These are phyloP conservation scores for Leccinum incarnatum DNA, from an alignment of 768 basidiomycete species.

Conservation along the genomic window DNA sequence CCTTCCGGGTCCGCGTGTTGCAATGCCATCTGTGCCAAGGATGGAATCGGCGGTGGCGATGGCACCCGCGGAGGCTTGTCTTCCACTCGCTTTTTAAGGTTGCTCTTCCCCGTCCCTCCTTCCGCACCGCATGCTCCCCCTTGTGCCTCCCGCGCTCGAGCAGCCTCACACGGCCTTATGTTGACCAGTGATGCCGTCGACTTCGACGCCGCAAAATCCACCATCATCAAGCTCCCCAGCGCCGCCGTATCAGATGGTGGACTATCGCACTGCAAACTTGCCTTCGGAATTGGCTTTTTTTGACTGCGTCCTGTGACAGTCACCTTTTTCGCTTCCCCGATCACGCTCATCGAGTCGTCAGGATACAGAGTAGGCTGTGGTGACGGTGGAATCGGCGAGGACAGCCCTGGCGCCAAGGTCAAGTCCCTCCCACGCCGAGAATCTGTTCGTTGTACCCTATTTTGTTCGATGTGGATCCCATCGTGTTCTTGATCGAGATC, in stretches of 20 bases:
- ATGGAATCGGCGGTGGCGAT: conserved; percentile 71
- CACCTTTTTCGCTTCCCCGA: conserved; percentile 37
- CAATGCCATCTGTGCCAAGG: conserved; percentile 71
- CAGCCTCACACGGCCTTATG: conserved; percentile 26
- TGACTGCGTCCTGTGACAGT: conserved; percentile 26
- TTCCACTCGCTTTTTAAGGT: conserved; percentile 36
- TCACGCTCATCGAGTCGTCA: conserved; percentile 68
- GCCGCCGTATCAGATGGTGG: conserved; percentile 41
- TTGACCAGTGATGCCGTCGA: conserved; percentile 34
- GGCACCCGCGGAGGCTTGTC: conserved; percentile 79
- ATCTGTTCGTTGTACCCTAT: conserved; percentile 37
- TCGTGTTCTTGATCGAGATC: conserved; percentile 35
- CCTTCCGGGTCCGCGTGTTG: conserved; percentile 59
- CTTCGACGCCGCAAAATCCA: conserved; percentile 48
- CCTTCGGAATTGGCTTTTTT: conserved; percentile 34
- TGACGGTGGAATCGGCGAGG: conserved; percentile 40
- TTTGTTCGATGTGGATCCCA: conserved; percentile 25
- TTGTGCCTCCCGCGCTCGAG: conserved; percentile 28
- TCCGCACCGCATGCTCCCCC: neutral
- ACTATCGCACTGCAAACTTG: conserved; percentile 18
- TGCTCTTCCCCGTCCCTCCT: conserved; percentile 20
- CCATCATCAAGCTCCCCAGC: conserved; percentile 59
- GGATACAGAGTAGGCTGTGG: conserved; percentile 67
- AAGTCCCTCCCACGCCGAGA: conserved; percentile 43
- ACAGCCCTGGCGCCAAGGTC: conserved; percentile 38